Base-by-base conservation (phyloP, 2,329 filamentous ascomycete species). In the Penicillium capsulatum region DNA sequence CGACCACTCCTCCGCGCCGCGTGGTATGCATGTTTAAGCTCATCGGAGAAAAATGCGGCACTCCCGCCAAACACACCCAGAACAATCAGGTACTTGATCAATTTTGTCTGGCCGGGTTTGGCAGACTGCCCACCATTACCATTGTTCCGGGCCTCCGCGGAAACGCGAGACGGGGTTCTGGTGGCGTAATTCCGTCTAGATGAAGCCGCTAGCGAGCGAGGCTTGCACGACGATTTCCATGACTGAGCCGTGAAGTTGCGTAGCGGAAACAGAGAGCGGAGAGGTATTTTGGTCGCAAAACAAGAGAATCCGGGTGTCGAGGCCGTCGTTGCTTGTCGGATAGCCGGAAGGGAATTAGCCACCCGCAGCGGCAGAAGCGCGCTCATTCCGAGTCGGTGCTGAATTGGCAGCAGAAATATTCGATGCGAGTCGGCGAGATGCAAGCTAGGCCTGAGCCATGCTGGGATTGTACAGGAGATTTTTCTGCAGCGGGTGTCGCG, bases 1-100 rank as follows among this genome's bases (percentile, higher is more conserved):
- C 91, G 78, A 7, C 85, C 84, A 22, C 85, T 84, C 50, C 91
- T 77, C 67, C 88, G 82, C 2, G 78, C 78, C 8, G 86, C 85
- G 36, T 83, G 79, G 60, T 86, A 91, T 22, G 77, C 75, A 69
- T 86, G 81, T 63, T 83, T 85, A 50, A 88, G 80, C 51, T 94
- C 81, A 35, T 81, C 76, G 31, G 69, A 75, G 51, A 79, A 71
- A 7, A 71, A 68, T 34, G 79, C 60, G 4, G 67, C 67, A 11
- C 61, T 67, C 6, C 67, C 65, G 20, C 66, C 65, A 11, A 74
- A 33, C 13, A 59, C 48, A 15, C 66, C 63, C 15, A 60, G 55
- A 9, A 62, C 49, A 17, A 64, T 47, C 29, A 60, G 57, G 47
- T 64, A 60, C 37, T 56, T 60, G 35, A 67, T 38, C 15, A 44